These are phyloP conservation scores for Russula sp. DNA, from an alignment of 768 basidiomycete genomes.

Conservation along the genomic window DNA sequence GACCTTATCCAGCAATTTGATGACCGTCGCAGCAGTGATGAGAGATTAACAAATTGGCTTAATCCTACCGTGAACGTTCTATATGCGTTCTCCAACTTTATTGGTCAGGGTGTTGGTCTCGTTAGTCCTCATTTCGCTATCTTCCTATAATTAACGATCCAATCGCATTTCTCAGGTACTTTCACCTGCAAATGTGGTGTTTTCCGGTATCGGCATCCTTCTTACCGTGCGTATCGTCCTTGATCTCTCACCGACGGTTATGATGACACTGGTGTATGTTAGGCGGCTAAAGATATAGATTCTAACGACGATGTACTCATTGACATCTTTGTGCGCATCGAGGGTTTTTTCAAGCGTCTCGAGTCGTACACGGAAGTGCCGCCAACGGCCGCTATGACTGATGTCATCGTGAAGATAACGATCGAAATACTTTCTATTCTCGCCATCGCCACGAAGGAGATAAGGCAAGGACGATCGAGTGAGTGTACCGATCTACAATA, in stretches of 20 bases:
- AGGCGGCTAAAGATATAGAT: slow-evolving; percentile 8
- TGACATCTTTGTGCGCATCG: slow-evolving; percentile 2
- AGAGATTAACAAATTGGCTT: slow-evolving; percentile 5
- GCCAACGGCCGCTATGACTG: background rate
- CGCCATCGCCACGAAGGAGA: slow-evolving; percentile 3
- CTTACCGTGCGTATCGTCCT: slow-evolving; percentile 1
- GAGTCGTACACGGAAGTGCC: background rate
- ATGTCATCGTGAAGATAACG: background rate
- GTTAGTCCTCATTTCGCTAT: background rate
- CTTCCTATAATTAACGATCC: background rate
- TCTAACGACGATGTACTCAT: slow-evolving; percentile 5
- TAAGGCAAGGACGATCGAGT: slow-evolving; percentile 1
- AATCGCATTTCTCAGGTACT: background rate
- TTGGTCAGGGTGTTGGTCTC: background rate
- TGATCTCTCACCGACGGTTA: background rate
- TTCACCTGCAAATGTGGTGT: background rate
- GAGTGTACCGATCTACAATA: background rate
- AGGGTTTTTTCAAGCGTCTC: slow-evolving; percentile 12
- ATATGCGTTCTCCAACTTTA: background rate
- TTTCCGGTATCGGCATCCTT: slow-evolving; percentile 7
- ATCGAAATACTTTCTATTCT: slow-evolving; percentile 9
- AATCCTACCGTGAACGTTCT: slow-evolving; percentile 1
- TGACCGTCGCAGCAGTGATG: background rate
- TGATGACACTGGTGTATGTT: background rate
- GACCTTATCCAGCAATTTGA: background rate